Evolutionary conservation across 1,284 basidiomycete species (phyloP).

Genomic region (Melanopsichium pennsylvanicum): DNA sequence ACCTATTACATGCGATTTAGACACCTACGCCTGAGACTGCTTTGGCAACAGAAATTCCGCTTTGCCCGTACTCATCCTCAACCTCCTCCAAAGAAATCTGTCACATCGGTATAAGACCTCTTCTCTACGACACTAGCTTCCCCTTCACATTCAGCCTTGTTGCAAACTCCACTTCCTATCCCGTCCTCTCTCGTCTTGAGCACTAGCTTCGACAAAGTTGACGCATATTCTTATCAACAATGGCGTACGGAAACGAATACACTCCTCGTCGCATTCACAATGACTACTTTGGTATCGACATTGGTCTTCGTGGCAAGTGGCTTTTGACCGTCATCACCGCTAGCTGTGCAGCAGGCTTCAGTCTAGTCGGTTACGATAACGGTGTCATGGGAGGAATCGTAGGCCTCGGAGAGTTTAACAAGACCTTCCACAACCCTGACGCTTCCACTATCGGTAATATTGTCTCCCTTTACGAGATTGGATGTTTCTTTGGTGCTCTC

Average conservation of each 20-base stretch:
- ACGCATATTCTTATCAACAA: no score
- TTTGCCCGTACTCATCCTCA: background rate
- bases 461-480: slow-evolving; percentile 47
- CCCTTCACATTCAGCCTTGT: background rate
- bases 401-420: slow-evolving; percentile 18
- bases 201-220: no score
- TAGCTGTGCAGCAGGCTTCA: slow-evolving; percentile 32
- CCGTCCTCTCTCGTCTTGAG: background rate
- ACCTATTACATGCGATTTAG: no score
- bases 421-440: slow-evolving; percentile 43
- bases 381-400: slow-evolving; percentile 39
- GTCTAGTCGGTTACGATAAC: slow-evolving; percentile 38
- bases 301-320: slow-evolving; percentile 34
- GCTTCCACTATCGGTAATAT: slow-evolving; percentile 47
- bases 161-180: background rate
- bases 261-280: slow-evolving; percentile 31
- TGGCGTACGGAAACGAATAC: slow-evolving; percentile 12
- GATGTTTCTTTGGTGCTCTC: slow-evolving; percentile 42
- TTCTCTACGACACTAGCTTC: background rate
- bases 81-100: no score
- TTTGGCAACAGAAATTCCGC: no score
- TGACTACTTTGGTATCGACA: slow-evolving; percentile 31
- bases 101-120: no score
- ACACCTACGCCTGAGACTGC: no score
- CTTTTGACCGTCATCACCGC: slow-evolving; percentile 37